Conservation (phyloP, 805 yeast genomes). For the Tetrapisispora nanseiensis region DNA sequence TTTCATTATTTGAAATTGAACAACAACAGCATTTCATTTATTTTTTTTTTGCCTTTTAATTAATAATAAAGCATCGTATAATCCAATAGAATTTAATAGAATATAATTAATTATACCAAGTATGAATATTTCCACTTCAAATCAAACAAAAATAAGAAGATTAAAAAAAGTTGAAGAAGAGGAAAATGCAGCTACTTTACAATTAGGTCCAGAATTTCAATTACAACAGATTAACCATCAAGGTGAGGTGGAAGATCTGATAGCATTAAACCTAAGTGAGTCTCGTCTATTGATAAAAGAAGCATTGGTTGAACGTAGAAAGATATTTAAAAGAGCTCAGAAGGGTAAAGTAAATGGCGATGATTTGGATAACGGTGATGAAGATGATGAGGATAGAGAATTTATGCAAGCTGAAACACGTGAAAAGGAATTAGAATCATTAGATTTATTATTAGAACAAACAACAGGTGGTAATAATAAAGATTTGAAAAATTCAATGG, state of each 20-base stretch:
- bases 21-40: too few relatives aligned
- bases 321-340: conserved; percentile 37
- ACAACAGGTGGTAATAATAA: conserved; percentile 65
- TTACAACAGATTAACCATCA: conserved; percentile 69
- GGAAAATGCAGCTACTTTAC: conserved; percentile 81
- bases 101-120: too few relatives aligned
- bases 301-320: conserved; percentile 68
- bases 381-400: conserved; percentile 25
- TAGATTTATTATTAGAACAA: conserved; percentile 26
- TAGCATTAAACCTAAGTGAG: conserved; percentile 81
- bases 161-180: conserved; percentile 65
- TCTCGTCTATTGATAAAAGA: conserved; percentile 85
- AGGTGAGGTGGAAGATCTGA: conserved; percentile 66
- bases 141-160: conserved; percentile 76
- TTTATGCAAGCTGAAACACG: conserved; percentile 40
- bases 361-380: conserved; percentile 8
- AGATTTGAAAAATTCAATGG: conserved; percentile 84
- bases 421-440: conserved; percentile 32
- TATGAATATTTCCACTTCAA: conserved; percentile 86
- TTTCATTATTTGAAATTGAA: too few relatives aligned
- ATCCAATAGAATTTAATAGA: too few relatives aligned
- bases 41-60: too few relatives aligned
- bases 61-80: too few relatives aligned
- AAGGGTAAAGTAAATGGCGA: conserved; percentile 6
- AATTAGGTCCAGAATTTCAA: conserved; percentile 89